Evolutionary conservation across 169 alveolate species (phyloP).

Genomic region (Besnoitia besnoiti): DNA sequence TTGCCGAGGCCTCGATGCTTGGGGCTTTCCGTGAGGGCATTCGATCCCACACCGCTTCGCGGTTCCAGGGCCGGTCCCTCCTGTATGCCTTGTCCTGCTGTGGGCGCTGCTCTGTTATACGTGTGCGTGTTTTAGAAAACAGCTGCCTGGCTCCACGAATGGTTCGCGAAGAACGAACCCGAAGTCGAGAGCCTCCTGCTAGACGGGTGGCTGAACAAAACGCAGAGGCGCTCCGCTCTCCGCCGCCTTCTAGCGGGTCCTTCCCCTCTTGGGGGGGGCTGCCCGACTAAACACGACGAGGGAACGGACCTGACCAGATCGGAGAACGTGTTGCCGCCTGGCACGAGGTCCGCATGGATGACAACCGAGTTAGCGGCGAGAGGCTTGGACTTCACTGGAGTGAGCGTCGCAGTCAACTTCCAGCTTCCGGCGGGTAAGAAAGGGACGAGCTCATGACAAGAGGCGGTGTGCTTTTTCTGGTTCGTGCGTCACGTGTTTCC

Average conservation of each 20-base stretch:
- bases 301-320: not conserved
- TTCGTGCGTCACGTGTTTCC: too few relatives aligned
- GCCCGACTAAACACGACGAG: not conserved
- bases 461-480: too few relatives aligned
- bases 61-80: too few relatives aligned
- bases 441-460: too few relatives aligned
- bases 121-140: not conserved
- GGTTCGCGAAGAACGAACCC: not conserved
- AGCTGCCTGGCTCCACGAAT: not conserved
- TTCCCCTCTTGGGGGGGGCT: not conserved
- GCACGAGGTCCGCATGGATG: not conserved
- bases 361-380: slow-evolving; percentile 1
- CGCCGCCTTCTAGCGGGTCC: not conserved
- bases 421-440: not conserved
- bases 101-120: too few relatives aligned
- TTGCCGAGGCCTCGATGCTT: too few relatives aligned
- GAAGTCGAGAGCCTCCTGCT: not conserved
- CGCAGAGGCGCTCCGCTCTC: not conserved
- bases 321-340: not conserved
- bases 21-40: too few relatives aligned
- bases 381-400: slow-evolving; percentile 17
- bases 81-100: too few relatives aligned
- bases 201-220: not conserved
- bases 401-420: not conserved
- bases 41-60: too few relatives aligned